Evolutionary conservation across 208 protist genomes (phyloP).

Genomic region (Acanthamoeba triangularis): DNA sequence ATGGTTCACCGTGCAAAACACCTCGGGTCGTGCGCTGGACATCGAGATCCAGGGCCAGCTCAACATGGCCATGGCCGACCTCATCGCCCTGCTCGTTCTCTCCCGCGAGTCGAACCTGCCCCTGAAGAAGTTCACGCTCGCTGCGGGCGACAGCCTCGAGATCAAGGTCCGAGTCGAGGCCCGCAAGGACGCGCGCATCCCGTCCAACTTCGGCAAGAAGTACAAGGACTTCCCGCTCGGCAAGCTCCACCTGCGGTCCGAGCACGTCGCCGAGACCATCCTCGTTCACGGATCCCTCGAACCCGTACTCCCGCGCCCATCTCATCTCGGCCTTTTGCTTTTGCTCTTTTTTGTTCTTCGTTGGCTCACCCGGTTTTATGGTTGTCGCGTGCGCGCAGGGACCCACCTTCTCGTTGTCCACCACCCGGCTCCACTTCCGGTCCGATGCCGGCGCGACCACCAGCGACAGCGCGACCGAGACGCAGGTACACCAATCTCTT

Average conservation of each 20-base stretch:
- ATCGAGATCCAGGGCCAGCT: constrained; percentile 66
- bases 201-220: constrained; percentile 61
- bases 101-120: constrained; percentile 52
- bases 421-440: constrained; percentile 45
- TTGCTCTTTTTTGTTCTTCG: not conserved
- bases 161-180: constrained; percentile 67
- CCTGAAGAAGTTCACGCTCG: constrained; percentile 34
- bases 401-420: constrained; percentile 57
- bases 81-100: constrained; percentile 41
- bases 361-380: not conserved
- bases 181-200: constrained; percentile 68
- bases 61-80: constrained; percentile 68
- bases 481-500: not conserved
- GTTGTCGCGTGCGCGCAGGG: not conserved
- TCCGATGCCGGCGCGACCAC: constrained; percentile 23
- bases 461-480: not conserved
- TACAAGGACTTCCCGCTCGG: constrained; percentile 71
- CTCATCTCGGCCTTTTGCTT: not conserved
- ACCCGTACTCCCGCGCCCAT: not conserved
- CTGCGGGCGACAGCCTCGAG: constrained; percentile 33
- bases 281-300: constrained; percentile 54
- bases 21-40: constrained; percentile 18
- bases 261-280: constrained; percentile 65
- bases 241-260: constrained; percentile 53
- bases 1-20: constrained; percentile 71